Base-by-base conservation (phyloP, 2,329 filamentous ascomycete genomes). In the Sporothrix humicola region DNA sequence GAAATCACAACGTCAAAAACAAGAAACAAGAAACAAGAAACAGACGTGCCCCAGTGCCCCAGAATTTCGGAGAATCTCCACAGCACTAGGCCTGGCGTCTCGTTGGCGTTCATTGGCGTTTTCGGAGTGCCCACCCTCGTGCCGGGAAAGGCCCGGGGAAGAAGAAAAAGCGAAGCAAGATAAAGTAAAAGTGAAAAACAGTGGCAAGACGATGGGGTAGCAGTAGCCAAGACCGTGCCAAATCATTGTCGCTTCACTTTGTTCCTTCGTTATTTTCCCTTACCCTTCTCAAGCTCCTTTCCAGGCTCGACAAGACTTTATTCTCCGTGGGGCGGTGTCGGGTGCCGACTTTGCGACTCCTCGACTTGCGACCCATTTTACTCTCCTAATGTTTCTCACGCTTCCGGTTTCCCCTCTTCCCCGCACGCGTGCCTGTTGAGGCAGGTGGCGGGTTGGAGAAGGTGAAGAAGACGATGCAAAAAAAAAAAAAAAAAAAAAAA, bases 11-110 rank as follows among this genome's bases (percentile, higher is more conserved):
- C 12, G 48, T 50, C 4, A 50, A 50, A 50, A 20, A 56, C 1
- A 56, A 56, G 52, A 23, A 56, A 56, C n/a, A n/a, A n/a, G n/a
- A n/a, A n/a, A 42, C 58, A 61, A 61, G 58, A 61, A 42, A 61
- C 54, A 7, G 20, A 54, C 12, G 12, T 48, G 23, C 46, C 9
- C 52, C n/a, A 31, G 23, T 2, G 58, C 58, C 58, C 58, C 58
- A 59, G 56, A 59, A 37, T 37, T 37, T 37, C 31, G 31, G 31
- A 37, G 31, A 52, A 52, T 42, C 13, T 7, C 26, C 58, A 42
- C 58, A 42, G 26, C 58, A 10, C 58, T 59, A 7, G 56, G 9
- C 12, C 48, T 50, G 12, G 12, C 20, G 54, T 20, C 54, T 26
- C 23, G 23, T 26, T 31, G 23, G 23, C 52, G 52, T 56, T 8